Conservation (phyloP, 2,329 filamentous ascomycete genomes). For the Colletotrichum siamense region DNA sequence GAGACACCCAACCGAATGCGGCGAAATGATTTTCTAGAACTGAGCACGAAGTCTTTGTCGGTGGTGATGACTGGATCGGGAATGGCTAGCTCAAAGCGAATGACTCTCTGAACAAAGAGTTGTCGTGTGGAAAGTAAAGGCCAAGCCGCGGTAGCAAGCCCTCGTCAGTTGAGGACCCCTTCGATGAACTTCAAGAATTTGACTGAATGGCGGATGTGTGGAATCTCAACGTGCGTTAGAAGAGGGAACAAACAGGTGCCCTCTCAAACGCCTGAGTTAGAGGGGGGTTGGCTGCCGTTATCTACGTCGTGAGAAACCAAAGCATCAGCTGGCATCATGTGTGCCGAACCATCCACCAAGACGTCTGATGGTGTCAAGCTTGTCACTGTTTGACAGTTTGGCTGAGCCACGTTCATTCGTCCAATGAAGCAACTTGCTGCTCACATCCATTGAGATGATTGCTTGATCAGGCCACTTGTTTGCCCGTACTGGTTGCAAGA, state of each 20-base stretch:
- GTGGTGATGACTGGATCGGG: neutral
- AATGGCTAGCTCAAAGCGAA: conserved; percentile 10
- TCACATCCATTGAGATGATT: neutral
- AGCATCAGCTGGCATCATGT: neutral
- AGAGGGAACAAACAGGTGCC: neutral
- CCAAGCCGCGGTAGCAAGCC: neutral
- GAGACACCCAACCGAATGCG: conserved; percentile 14
- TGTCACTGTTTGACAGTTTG: neutral
- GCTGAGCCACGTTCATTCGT: neutral
- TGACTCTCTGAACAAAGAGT: conserved; percentile 13
- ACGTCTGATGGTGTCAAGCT: neutral
- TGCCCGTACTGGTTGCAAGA: neutral
- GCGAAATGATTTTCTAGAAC: conserved; percentile 13
- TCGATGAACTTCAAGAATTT: neutral
- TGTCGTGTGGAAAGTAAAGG: neutral
- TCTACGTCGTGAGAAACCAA: neutral
- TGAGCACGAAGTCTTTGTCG: conserved; percentile 11
- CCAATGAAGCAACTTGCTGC: neutral
- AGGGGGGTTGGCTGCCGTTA: neutral
- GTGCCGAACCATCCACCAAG: neutral
- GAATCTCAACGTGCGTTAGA: neutral
- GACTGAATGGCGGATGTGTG: neutral
- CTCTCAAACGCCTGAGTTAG: neutral
- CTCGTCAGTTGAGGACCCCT: neutral
- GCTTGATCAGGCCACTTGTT: neutral